A percentile compares a stretch with the other conserved stretches of the same genome.
phyloP scores from a whole-genome alignment of 192 early-diverging fungal genomes.

The Thamnidium elegans region DNA sequence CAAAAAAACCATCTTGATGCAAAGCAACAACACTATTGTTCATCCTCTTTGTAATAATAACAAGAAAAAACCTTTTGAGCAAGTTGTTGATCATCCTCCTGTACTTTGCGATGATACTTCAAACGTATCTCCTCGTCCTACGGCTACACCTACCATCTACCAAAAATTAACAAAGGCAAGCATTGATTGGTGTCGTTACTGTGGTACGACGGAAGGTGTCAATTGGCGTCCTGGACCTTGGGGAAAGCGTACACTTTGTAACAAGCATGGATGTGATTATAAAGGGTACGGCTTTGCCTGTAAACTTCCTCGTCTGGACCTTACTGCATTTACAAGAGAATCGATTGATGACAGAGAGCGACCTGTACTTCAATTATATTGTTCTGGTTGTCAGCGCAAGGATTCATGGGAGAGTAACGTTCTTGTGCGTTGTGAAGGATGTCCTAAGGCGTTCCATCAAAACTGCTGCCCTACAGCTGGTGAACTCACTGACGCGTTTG shows the following conservation, averaged over 20 bases:
- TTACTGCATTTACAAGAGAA: constrained; percentile 74
- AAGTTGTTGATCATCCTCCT: no score
- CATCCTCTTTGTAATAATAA: no score
- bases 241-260: constrained; percentile 93
- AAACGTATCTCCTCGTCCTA: constrained; percentile 16
- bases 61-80: no score
- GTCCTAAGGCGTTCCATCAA: constrained; percentile 79
- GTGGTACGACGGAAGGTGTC: constrained; percentile 84
- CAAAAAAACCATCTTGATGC: no score
- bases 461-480: constrained; percentile 46
- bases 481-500: constrained; percentile 45
- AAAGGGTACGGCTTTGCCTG: constrained; percentile 92
- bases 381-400: constrained; percentile 70
- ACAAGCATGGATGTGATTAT: constrained; percentile 93
- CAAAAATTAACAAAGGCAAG: constrained; percentile 59
- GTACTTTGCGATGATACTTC: background rate
- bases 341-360: constrained; percentile 73
- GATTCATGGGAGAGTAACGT: constrained; percentile 59
- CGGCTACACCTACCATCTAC: constrained; percentile 57
- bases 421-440: constrained; percentile 81
- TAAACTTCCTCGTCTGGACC: constrained; percentile 81
- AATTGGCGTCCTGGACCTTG: constrained; percentile 93
- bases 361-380: constrained; percentile 87
- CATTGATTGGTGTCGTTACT: constrained; percentile 90
- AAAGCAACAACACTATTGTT: no score